Percentiles rank a stretch among this genome's conserved stretches.
Evolutionary conservation across 2,329 filamentous ascomycete species (phyloP).

Genomic region (Xylariaceae sp.): DNA sequence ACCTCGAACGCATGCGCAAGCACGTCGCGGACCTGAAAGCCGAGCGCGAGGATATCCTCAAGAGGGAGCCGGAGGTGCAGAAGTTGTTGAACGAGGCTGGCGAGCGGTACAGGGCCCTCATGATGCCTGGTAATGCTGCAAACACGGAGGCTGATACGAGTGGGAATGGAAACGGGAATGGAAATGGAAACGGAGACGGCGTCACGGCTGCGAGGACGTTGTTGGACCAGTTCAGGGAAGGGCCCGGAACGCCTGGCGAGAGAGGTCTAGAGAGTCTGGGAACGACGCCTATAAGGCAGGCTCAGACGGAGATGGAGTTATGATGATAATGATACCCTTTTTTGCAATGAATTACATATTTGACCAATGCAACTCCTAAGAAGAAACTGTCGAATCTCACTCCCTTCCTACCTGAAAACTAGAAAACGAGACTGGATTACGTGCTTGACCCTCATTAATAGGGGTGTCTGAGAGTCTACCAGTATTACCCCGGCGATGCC

Average conservation of each 20-base stretch:
- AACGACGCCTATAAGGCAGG: conserved; percentile 35
- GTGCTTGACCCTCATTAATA: conserved; percentile 17
- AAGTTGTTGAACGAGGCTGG: conserved; percentile 74
- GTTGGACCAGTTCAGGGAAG: conserved; percentile 22
- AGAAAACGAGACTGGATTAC: conserved; percentile 5
- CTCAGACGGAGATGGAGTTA: conserved; percentile 31
- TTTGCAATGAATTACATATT: not conserved
- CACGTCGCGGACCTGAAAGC: conserved; percentile 54
- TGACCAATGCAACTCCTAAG: too few species aligned
- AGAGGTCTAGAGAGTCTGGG: conserved; percentile 45
- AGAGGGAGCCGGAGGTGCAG: conserved; percentile 75
- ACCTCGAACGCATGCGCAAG: conserved; percentile 42
- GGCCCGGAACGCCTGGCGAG: conserved; percentile 25
- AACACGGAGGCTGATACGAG: conserved; percentile 1
- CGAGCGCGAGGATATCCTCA: conserved; percentile 58
- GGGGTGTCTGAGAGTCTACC: conserved; percentile 3
- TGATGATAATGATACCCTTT: conserved; percentile 23
- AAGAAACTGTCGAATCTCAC: too few species aligned
- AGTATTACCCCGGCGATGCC: conserved; percentile 4
- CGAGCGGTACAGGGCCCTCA: conserved; percentile 53
- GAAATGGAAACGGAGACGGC: conserved; percentile 3
- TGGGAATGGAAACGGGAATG: conserved; percentile 1
- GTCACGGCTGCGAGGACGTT: conserved; percentile 25
- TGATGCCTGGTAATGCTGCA: conserved; percentile 14
- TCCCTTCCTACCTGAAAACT: conserved; percentile 3